Evolutionary conservation across 2,329 filamentous ascomycete genomes (phyloP).

Genomic region (Sphaerulina vaccinii): DNA sequence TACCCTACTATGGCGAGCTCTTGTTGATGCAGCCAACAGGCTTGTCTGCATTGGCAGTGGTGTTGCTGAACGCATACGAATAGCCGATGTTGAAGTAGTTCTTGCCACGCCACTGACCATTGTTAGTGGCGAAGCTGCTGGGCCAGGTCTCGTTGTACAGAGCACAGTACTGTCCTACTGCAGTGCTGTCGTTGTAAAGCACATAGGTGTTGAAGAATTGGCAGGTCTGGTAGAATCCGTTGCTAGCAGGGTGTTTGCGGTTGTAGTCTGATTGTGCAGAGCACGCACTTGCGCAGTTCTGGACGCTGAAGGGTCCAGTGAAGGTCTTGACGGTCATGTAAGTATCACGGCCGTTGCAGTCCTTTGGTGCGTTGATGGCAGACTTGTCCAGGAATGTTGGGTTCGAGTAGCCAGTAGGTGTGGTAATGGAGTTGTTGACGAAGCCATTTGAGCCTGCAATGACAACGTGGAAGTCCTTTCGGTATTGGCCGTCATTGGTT

Average conservation of each 20-base stretch:
- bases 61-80: too few relatives aligned
- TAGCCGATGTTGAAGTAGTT: too few relatives aligned
- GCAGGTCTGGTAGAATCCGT: constrained; percentile 31
- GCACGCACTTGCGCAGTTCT: constrained; percentile 30
- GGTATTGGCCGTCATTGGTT: constrained; percentile 29
- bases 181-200: constrained; percentile 29
- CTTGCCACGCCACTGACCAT: constrained; percentile 22
- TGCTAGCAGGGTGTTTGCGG: constrained; percentile 24
- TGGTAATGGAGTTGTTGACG: constrained; percentile 32
- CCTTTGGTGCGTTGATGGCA: constrained; percentile 35
- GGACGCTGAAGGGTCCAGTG: constrained; percentile 26
- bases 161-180: constrained; percentile 33
- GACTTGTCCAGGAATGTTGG: constrained; percentile 26
- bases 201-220: constrained; percentile 39
- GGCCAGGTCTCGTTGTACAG: constrained; percentile 30
- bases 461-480: constrained; percentile 30
- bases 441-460: constrained; percentile 31
- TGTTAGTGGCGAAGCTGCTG: constrained; percentile 29
- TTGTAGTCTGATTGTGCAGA: constrained; percentile 28
- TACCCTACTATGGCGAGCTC: too few relatives aligned
- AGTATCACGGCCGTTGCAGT: constrained; percentile 33
- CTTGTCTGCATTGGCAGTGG: too few relatives aligned
- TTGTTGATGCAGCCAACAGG: too few relatives aligned
- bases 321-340: constrained; percentile 30
- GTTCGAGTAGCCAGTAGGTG: constrained; percentile 25